Evolutionary conservation across 2,329 filamentous ascomycete species (phyloP).

Genomic region (Eutypa lata): DNA sequence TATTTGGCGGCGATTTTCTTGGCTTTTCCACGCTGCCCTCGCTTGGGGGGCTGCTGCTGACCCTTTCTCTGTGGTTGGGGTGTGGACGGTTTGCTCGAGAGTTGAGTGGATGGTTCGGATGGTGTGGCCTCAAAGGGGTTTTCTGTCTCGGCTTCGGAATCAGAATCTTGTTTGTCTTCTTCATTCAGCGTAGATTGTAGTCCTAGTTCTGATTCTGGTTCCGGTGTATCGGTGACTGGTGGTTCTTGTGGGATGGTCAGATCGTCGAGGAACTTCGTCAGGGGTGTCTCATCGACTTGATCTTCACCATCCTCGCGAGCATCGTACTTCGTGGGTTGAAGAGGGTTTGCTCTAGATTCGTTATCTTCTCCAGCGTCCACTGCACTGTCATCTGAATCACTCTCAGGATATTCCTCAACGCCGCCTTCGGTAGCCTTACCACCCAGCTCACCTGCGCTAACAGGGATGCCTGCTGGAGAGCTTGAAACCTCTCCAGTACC

Average conservation of each 20-base stretch:
- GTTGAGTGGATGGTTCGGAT: conserved; percentile 30
- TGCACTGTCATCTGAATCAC: conserved; percentile 30
- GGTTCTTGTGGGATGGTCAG: conserved; percentile 13
- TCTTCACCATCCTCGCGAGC: conserved; percentile 22
- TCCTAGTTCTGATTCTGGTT: conserved; percentile 16
- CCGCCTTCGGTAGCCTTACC: conserved; percentile 15
- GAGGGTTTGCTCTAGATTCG: conserved; percentile 30
- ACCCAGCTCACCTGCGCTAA: conserved; percentile 1
- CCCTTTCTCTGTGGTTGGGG: conserved; percentile 39
- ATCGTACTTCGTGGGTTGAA: conserved; percentile 26
- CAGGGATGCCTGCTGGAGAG: not conserved
- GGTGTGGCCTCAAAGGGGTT: conserved; percentile 22
- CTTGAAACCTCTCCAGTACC: conserved; percentile 12
- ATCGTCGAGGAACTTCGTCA: conserved; percentile 18
- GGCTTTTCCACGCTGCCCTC: conserved; percentile 77
- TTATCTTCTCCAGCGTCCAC: conserved; percentile 26
- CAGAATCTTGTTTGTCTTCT: conserved; percentile 32
- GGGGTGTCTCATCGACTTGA: conserved; percentile 12
- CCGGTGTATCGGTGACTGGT: not conserved
- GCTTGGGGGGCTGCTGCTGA: conserved; percentile 50
- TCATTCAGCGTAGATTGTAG: conserved; percentile 21
- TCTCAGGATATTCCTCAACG: conserved; percentile 21
- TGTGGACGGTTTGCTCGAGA: conserved; percentile 19
- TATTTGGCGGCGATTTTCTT: conserved; percentile 91
- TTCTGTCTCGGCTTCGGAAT: conserved; percentile 14